These are phyloP conservation scores for Gamsiella multidivaricata DNA, from an alignment of 192 early-diverging fungal genomes.

Conservation along the genomic window DNA sequence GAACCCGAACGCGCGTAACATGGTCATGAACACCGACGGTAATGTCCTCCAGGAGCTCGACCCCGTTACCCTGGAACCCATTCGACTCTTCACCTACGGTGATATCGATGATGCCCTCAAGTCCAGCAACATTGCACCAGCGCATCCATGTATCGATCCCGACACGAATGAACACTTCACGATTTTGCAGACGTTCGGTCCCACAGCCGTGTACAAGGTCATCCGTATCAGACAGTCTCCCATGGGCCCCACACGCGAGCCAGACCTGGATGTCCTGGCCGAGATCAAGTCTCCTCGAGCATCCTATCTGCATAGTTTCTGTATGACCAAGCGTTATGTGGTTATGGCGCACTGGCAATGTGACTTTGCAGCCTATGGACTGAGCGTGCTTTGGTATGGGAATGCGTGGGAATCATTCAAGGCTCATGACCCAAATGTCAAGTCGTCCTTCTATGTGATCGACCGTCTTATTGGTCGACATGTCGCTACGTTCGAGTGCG, in stretches of 20 bases:
- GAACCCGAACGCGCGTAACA: constrained; percentile 5
- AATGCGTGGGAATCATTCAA: constrained; percentile 52
- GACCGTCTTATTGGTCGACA: constrained; percentile 49
- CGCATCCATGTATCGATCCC: constrained; percentile 55
- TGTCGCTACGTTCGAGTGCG: constrained; percentile 60
- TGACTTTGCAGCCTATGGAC: constrained; percentile 48
- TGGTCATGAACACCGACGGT: constrained; percentile 58
- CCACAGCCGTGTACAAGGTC: constrained; percentile 46
- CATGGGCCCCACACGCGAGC: constrained; percentile 21
- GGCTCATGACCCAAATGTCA: constrained; percentile 28
- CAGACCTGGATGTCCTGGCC: constrained; percentile 48
- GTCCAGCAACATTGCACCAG: constrained; percentile 42
- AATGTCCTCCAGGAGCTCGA: constrained; percentile 56
- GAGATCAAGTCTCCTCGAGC: constrained; percentile 46
- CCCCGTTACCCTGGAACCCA: constrained; percentile 55
- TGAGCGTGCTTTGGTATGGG: constrained; percentile 60
- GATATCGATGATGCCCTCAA: constrained; percentile 41
- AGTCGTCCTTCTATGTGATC: constrained; percentile 58
- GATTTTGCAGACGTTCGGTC: constrained; percentile 49
- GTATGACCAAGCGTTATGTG: constrained; percentile 66
- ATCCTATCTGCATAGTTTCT: constrained; percentile 68
- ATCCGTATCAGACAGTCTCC: constrained; percentile 35
- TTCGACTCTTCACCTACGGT: constrained; percentile 37
- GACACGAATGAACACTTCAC: constrained; percentile 53
- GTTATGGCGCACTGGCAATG: constrained; percentile 63